Evolutionary conservation across 2,329 filamentous ascomycete genomes (phyloP).

Genomic region (Pleurostoma richardsiae): DNA sequence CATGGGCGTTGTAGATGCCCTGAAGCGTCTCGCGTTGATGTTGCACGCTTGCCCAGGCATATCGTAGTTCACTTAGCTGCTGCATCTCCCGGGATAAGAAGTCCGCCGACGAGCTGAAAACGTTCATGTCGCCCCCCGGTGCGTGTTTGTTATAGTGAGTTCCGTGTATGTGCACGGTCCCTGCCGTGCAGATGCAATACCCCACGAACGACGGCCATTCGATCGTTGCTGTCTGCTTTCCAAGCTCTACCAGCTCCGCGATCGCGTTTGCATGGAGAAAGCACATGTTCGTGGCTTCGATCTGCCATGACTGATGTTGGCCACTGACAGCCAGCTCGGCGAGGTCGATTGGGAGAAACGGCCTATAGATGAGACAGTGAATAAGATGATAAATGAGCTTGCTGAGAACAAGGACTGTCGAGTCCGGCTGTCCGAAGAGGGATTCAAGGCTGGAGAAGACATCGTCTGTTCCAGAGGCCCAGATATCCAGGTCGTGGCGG

Average conservation of each 20-base stretch:
- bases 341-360: constrained; percentile 80
- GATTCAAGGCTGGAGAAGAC: constrained; percentile 71
- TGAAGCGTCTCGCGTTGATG: constrained; percentile 78
- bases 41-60: constrained; percentile 71
- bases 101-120: constrained; percentile 60
- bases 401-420: constrained; percentile 72
- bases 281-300: constrained; percentile 83
- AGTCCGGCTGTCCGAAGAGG: constrained; percentile 73
- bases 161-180: constrained; percentile 83
- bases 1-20: constrained; percentile 71
- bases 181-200: constrained; percentile 81
- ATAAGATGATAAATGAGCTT: constrained; percentile 85
- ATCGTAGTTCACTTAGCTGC: constrained; percentile 69
- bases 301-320: constrained; percentile 89
- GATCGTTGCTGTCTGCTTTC: constrained; percentile 66
- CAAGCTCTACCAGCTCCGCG: constrained; percentile 74
- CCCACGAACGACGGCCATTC: constrained; percentile 86
- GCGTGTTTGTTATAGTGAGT: constrained; percentile 64
- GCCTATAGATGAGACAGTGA: constrained; percentile 81
- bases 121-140: constrained; percentile 44
- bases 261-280: constrained; percentile 85
- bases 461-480: constrained; percentile 77
- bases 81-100: constrained; percentile 76
- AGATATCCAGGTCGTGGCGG: constrained; percentile 76
- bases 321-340: constrained; percentile 73